Base-by-base conservation (phyloP, 2,329 filamentous ascomycete genomes). In the Aspergillus calidoustus region DNA sequence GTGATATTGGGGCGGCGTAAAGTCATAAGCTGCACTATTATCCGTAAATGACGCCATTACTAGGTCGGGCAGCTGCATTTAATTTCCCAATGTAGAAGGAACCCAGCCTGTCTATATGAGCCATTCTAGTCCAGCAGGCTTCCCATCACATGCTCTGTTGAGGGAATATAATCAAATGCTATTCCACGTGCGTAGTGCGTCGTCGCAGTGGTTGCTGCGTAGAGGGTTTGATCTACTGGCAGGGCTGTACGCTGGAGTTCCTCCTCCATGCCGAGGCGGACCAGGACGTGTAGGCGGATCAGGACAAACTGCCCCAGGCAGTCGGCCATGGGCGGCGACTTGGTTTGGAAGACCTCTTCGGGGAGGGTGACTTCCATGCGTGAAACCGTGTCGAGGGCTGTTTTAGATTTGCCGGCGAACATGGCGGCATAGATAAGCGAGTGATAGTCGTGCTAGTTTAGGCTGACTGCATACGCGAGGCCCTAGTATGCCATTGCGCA, bases 391-490 rank as follows among this genome's bases (percentile, higher is more conserved):
- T 89, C 83, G 1, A 93, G 73, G 0, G 89, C 88, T 8, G 88
- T 79, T 23, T 78, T 73, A 1, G 81, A 89, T 70, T 89, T 86
- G 0, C 88, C 91, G 0, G 89, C 85, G 66, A 93, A 90, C 90
- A 93, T 91, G 61, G 90, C 90, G 0, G 88, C 88, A 71, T 93
- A 93, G 52, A 93, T 84, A 1, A 86, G 83, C 64, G 91, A 92
- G 71, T 93, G 91, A 68, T 88, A 89, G 70, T 93, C 82, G 71
- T 94, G 91, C 54, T 91, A 89, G 71, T 94, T 93, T 3, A 91
- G 91, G 0, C 91, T 91, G 0, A 91, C 77, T 1, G 88, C 81
- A 71, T 90, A 93, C 0, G 91, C 76, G 7, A 79, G 65, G 1
- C 77, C 77, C 77, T 77, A 79, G 62, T 78, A 74, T 7, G 77